Evolutionary conservation across 1,139 yeast species (phyloP).

Genomic region (Yarrowia galli): DNA sequence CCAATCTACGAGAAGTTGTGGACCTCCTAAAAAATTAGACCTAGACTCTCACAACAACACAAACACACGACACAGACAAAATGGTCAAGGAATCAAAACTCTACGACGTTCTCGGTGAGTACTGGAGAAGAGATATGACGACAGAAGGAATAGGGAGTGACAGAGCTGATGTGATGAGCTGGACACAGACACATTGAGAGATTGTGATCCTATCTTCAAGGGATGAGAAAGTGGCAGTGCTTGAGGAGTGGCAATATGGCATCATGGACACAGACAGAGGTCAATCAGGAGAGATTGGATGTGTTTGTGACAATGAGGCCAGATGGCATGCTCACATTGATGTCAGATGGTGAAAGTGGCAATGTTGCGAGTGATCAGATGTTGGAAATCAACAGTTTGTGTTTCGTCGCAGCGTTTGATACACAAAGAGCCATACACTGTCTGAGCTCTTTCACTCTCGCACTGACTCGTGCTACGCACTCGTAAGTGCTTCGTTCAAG

Average conservation of each 20-base stretch:
- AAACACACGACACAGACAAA: slow-evolving; percentile 42
- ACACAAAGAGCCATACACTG: no score
- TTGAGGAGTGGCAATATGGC: no score
- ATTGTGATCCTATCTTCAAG: neutral
- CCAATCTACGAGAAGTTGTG: slow-evolving; percentile 24
- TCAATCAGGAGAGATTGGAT: neutral
- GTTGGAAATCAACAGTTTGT: no score
- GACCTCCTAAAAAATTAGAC: slow-evolving; percentile 17
- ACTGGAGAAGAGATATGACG: slow-evolving; percentile 50
- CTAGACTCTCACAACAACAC: slow-evolving; percentile 31
- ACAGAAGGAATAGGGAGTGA: neutral
- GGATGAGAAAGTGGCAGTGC: neutral
- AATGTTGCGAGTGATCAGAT: neutral
- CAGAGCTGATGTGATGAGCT: neutral
- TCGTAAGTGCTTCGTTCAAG: slow-evolving; percentile 63
- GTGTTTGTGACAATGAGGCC: no score
- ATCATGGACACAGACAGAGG: no score
- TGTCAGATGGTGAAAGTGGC: neutral
- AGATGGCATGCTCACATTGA: no score
- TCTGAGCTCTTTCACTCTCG: slow-evolving; percentile 50
- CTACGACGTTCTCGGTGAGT: slow-evolving; percentile 74
- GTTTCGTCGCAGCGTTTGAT: no score
- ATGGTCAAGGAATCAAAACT: slow-evolving; percentile 94
- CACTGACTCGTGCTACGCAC: slow-evolving; percentile 85
- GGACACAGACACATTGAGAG: neutral